Base-by-base conservation (phyloP, 1,139 yeast species). In the Debaryomycetaceae sp. region DNA sequence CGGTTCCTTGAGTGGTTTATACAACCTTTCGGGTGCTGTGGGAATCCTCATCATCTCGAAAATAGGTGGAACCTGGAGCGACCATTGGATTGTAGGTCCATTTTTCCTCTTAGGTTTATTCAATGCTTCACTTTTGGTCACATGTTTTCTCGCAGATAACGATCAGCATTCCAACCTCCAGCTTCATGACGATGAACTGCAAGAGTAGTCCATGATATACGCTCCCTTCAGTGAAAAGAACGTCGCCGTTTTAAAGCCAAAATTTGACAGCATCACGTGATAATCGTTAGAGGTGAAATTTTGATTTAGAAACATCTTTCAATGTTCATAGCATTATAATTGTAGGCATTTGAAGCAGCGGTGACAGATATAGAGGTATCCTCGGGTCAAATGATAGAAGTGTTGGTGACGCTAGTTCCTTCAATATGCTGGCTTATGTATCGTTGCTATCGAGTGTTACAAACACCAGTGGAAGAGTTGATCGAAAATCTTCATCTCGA, bases 1-100 rank as follows among this genome's bases (percentile, higher is more conserved):
- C 44, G 93, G 93, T 5, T 75, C 87, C 5, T 74, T 85, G 37
- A 77, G 85, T 46, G 93, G 93, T 2, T 78, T 83, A 6, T 83
- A 81, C 57, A 77, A 85, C 14, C 73, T 85, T 44, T 68, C 76
- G 53, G 90, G 90, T 6, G 89, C 88, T 1, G 44, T 81, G n/a
- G 93, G 93, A 1, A 83, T 85, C 24, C 62, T 85, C 46, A 45
- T 81, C 1, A 66, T 84, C 23, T 75, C 83, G 36, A 77, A 78
- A 52, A 41, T 82, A 11, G 91, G 91, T 5, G 90, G 90, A 1
- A 56, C 64, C 36, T 66, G 81, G 54, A 78, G 86, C 36, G 89
- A 83, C 55, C 45, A 51, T 36, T 80, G 83, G 80, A 65, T 75
- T 17, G 76, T 80, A 40, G 78, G 80, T 0, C 88, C 90, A 4